Conservation (phyloP, 345 rosid species). For the Arabidopsis suecica region DNA sequence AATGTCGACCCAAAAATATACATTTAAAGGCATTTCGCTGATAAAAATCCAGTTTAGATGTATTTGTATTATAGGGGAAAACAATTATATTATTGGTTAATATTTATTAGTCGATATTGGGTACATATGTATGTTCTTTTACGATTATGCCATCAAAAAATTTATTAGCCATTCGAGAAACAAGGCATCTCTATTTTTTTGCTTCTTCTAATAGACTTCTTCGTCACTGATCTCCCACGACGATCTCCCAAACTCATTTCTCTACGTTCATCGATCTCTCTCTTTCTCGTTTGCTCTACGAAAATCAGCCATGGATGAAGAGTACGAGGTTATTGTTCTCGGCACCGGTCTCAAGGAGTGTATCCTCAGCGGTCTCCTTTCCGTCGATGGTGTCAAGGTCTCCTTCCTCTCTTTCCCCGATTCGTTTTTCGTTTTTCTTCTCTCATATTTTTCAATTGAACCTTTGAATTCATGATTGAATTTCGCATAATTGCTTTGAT, state of each 20-base stretch:
- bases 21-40: too few species aligned
- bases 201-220: too few species aligned
- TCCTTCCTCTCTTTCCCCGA: not conserved
- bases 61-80: too few species aligned
- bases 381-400: constrained; percentile 95
- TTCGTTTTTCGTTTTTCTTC: not conserved
- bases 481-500: not conserved
- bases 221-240: constrained; percentile 29
- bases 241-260: constrained; percentile 33
- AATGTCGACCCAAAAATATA: too few species aligned
- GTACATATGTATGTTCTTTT: too few species aligned
- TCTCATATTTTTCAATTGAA: not conserved
- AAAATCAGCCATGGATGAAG: constrained; percentile 75
- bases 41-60: too few species aligned
- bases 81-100: too few species aligned
- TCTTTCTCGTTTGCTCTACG: constrained; percentile 23
- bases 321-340: constrained; percentile 88
- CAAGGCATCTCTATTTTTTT: too few species aligned
- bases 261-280: constrained; percentile 27
- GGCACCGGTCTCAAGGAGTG: constrained; percentile 97
- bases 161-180: too few species aligned
- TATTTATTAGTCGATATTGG: too few species aligned
- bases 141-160: too few species aligned
- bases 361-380: constrained; percentile 94
- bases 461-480: constrained; percentile 2